Percentiles rank a stretch among this genome's conserved stretches.
Evolutionary conservation across 2,329 filamentous ascomycete genomes (phyloP).

Genomic region (Exophiala oligosperma): DNA sequence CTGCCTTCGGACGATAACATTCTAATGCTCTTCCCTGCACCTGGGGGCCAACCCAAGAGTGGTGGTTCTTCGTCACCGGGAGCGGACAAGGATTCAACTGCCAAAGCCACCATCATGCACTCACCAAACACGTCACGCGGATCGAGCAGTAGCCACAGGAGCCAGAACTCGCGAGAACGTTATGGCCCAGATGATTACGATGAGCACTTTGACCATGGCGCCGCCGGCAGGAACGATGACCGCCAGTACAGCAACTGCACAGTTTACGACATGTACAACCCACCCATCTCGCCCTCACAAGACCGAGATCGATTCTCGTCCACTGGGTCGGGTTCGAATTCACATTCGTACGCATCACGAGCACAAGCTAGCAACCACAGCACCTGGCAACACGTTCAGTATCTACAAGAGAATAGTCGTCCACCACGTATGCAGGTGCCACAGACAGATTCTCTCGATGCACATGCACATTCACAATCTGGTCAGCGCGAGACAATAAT

Average conservation of each 20-base stretch:
- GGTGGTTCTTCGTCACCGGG: slow-evolving; percentile 3
- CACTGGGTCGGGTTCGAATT: slow-evolving; percentile 8
- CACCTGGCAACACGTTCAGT: slow-evolving; percentile 15
- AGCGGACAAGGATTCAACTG: slow-evolving; percentile 6
- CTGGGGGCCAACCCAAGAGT: slow-evolving; percentile 5
- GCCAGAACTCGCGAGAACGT: slow-evolving; percentile 16
- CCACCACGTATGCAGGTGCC: slow-evolving; percentile 14
- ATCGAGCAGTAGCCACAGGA: slow-evolving; percentile 10
- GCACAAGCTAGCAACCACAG: slow-evolving; percentile 7
- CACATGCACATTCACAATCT: background rate
- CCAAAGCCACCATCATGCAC: slow-evolving; percentile 5
- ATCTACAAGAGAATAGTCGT: slow-evolving; percentile 21
- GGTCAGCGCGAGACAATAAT: background rate
- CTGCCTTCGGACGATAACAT: slow-evolving; percentile 26
- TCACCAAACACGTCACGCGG: slow-evolving; percentile 4
- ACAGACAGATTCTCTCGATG: slow-evolving; percentile 10
- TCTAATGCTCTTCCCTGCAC: slow-evolving; percentile 20
- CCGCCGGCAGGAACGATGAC: background rate
- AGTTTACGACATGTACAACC: slow-evolving; percentile 23
- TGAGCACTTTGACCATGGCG: slow-evolving; percentile 1
- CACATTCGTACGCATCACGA: slow-evolving; percentile 17
- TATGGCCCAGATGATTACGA: slow-evolving; percentile 23
- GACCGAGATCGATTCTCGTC: slow-evolving; percentile 8
- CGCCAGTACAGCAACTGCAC: slow-evolving; percentile 17
- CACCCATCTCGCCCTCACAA: background rate